Percentiles rank a stretch among this genome's conserved stretches.
Evolutionary conservation across 1,139 yeast genomes (phyloP).

Genomic region (Pichia terricola): DNA sequence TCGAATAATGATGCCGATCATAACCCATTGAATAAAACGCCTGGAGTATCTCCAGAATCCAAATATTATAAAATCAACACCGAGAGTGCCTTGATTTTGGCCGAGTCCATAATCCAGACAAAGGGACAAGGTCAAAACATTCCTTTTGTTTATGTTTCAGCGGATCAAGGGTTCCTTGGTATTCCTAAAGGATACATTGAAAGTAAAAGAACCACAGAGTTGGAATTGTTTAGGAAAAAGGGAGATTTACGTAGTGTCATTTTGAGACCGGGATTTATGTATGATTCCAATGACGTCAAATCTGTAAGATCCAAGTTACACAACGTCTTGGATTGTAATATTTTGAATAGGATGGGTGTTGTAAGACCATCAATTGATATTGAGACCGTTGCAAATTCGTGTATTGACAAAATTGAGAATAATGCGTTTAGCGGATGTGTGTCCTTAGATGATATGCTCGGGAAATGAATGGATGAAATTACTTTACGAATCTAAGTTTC

Average conservation of each 20-base stretch:
- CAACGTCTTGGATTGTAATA: slow-evolving; percentile 22
- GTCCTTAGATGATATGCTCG: slow-evolving; percentile 39
- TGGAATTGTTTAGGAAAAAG: slow-evolving; percentile 35
- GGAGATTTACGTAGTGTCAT: slow-evolving; percentile 46
- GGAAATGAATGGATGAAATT: no score
- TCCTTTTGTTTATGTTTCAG: slow-evolving; percentile 69
- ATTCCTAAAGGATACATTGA: slow-evolving; percentile 62
- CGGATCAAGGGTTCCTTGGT: slow-evolving; percentile 60
- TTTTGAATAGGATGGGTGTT: slow-evolving; percentile 29
- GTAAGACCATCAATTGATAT: slow-evolving; percentile 62
- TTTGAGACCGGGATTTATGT: slow-evolving; percentile 79
- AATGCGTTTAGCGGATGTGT: slow-evolving; percentile 47
- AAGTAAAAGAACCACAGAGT: slow-evolving; percentile 73
- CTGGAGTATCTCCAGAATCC: slow-evolving; percentile 1
- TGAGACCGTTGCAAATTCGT: slow-evolving; percentile 54
- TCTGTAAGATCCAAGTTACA: slow-evolving; percentile 28
- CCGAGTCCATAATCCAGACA: slow-evolving; percentile 39
- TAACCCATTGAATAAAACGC: slow-evolving; percentile 45
- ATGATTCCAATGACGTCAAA: slow-evolving; percentile 32
- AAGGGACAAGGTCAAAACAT: slow-evolving; percentile 15
- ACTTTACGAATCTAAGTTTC: no score
- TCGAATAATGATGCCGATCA: no score
- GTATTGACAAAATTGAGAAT: slow-evolving; percentile 47
- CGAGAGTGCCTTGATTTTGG: slow-evolving; percentile 59
- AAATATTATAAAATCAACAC: slow-evolving; percentile 59